These are phyloP conservation scores for Uromyces viciae-fabae DNA, from an alignment of 1,284 basidiomycete genomes.

Conservation along the genomic window DNA sequence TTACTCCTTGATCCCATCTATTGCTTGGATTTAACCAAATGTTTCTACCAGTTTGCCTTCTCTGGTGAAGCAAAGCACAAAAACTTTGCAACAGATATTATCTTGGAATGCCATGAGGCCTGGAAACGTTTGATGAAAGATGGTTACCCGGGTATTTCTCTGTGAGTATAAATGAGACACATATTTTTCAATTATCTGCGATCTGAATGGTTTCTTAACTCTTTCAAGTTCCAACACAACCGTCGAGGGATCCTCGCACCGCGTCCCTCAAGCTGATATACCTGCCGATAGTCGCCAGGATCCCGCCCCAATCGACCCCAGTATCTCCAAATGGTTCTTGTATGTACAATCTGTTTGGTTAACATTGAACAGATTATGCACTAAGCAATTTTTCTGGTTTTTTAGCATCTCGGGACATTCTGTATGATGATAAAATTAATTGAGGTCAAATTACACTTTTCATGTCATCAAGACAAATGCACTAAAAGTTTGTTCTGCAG, in stretches of 20 bases:
- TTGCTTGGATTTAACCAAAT: background rate
- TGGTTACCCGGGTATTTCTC: constrained; percentile 66
- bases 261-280: constrained; percentile 67
- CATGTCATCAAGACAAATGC: background rate
- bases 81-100: constrained; percentile 97
- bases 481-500: too few species aligned
- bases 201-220: constrained; percentile 56
- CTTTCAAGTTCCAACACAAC: constrained; percentile 62
- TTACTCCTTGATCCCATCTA: background rate
- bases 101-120: constrained; percentile 97
- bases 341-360: constrained; percentile 44
- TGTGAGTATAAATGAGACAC: constrained; percentile 66
- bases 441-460: background rate
- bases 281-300: constrained; percentile 66
- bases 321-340: constrained; percentile 56
- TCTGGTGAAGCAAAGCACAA: constrained; percentile 99
- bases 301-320: constrained; percentile 54
- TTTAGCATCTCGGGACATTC: constrained; percentile 41
- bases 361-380: background rate
- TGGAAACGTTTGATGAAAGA: constrained; percentile 91
- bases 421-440: too few species aligned
- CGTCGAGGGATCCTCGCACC: constrained; percentile 69
- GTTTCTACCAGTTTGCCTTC: constrained; percentile 74
- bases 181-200: background rate
- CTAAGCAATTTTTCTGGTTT: constrained; percentile 4